Evolutionary conservation across 148 eudicot species (phyloP).

Genomic region (Fagopyrum esculentum): DNA sequence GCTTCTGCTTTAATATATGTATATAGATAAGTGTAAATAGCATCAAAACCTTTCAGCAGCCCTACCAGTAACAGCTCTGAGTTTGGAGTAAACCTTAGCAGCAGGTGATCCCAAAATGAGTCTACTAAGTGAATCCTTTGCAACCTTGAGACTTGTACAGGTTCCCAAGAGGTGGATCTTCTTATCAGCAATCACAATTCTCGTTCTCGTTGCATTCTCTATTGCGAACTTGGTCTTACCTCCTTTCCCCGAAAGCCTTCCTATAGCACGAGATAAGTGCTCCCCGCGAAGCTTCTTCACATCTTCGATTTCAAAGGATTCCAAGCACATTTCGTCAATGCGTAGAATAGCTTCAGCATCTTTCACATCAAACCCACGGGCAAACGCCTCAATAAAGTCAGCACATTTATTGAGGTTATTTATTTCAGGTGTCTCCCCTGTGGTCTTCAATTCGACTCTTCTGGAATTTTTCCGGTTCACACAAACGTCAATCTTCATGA

Average conservation of each 20-base stretch:
- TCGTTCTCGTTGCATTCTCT: slow-evolving; percentile 70
- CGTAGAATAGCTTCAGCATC: slow-evolving; percentile 62
- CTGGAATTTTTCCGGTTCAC: slow-evolving; percentile 58
- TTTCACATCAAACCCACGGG: slow-evolving; percentile 63
- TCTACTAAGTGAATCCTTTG: slow-evolving; percentile 64
- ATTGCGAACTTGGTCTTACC: slow-evolving; percentile 80
- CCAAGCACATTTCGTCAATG: slow-evolving; percentile 62
- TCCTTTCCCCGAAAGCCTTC: slow-evolving; percentile 78
- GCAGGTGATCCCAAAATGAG: slow-evolving; percentile 81
- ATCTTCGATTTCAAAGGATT: slow-evolving; percentile 73
- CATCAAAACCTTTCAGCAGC: slow-evolving; percentile 56
- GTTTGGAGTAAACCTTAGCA: slow-evolving; percentile 79
- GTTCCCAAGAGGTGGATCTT: slow-evolving; percentile 75
- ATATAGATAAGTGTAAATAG: no score
- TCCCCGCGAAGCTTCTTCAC: slow-evolving; percentile 68
- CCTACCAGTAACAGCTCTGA: slow-evolving; percentile 66
- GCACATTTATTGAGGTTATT: slow-evolving; percentile 73
- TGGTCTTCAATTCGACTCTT: slow-evolving; percentile 65
- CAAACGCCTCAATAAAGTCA: slow-evolving; percentile 71
- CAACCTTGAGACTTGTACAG: slow-evolving; percentile 51
- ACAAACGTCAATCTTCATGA: slow-evolving; percentile 74
- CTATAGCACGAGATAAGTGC: slow-evolving; percentile 79
- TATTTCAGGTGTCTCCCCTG: slow-evolving; percentile 62
- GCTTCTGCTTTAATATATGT: no score
- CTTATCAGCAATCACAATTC: slow-evolving; percentile 72